These are phyloP conservation scores for Aspergillus awamori DNA, from an alignment of 2,329 filamentous ascomycete species.

Conservation along the genomic window DNA sequence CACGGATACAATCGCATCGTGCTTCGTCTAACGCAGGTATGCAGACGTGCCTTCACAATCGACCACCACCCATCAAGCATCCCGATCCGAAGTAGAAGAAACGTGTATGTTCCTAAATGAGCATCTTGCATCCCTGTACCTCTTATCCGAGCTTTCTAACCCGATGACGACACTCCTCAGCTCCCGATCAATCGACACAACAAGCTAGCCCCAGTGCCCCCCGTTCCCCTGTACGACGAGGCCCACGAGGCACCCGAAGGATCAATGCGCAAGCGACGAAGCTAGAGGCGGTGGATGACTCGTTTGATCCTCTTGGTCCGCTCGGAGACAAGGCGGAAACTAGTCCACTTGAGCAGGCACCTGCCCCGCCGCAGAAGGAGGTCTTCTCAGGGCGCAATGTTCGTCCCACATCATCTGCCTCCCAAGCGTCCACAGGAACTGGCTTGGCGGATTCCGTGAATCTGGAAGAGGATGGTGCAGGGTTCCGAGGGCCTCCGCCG, in stretches of 20 bases:
- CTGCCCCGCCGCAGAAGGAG: slow-evolving; percentile 64
- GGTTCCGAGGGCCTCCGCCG: slow-evolving; percentile 65
- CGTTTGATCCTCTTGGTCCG: slow-evolving; percentile 64
- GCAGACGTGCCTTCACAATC: slow-evolving; percentile 53
- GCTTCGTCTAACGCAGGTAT: slow-evolving; percentile 27
- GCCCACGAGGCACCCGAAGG: slow-evolving; percentile 57
- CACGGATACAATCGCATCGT: slow-evolving; percentile 26
- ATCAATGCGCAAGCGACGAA: slow-evolving; percentile 63
- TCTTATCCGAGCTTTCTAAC: slow-evolving; percentile 11
- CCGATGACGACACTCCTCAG: slow-evolving; percentile 21
- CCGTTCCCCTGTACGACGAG: slow-evolving; percentile 53
- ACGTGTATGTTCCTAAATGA: slow-evolving; percentile 29
- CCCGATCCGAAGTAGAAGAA: slow-evolving; percentile 35
- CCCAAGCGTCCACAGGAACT: slow-evolving; percentile 53
- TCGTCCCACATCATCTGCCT: slow-evolving; percentile 42
- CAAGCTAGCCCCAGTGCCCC: slow-evolving; percentile 46
- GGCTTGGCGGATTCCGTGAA: slow-evolving; percentile 68
- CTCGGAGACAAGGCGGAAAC: slow-evolving; percentile 52
- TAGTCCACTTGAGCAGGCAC: slow-evolving; percentile 54
- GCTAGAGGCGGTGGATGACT: slow-evolving; percentile 64
- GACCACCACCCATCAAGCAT: slow-evolving; percentile 26
- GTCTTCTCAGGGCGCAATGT: slow-evolving; percentile 41
- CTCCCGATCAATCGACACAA: slow-evolving; percentile 35
- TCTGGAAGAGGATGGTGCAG: slow-evolving; percentile 69
- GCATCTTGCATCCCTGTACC: neutral